A percentile compares a stretch with the other conserved stretches of the same genome.
Evolutionary conservation across 1,284 basidiomycete species (phyloP).

Genomic region (Takashimella koratensis): DNA sequence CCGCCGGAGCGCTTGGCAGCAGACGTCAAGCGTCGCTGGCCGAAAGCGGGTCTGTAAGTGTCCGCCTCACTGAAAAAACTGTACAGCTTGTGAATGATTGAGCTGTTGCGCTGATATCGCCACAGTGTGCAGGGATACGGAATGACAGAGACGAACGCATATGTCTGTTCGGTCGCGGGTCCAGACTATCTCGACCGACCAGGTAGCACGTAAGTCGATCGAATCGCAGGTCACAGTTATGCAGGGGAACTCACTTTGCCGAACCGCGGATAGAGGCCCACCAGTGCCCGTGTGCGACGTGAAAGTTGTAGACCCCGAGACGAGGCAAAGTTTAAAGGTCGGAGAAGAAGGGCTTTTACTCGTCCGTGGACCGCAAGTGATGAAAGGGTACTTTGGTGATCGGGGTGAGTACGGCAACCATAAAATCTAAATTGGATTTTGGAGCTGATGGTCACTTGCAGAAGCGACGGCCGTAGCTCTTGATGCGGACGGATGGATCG

Average conservation of each 20-base stretch:
- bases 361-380: conserved; percentile 38
- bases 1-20: conserved; percentile 32
- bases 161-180: conserved; percentile 34
- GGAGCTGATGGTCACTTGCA: not conserved
- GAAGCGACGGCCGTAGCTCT: conserved; percentile 10
- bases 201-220: not conserved
- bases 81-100: too few species aligned
- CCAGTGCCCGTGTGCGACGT: conserved; percentile 34
- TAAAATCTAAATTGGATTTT: not conserved
- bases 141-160: conserved; percentile 43
- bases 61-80: too few species aligned
- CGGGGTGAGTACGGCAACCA: conserved; percentile 20
- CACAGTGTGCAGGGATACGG: conserved; percentile 36
- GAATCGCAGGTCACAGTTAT: too few species aligned
- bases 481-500: conserved; percentile 39
- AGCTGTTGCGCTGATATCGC: not conserved
- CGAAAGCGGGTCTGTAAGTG: conserved; percentile 35
- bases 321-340: conserved; percentile 13
- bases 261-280: conserved; percentile 27
- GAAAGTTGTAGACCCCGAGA: conserved; percentile 33
- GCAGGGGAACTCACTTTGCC: too few species aligned
- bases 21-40: conserved; percentile 29
- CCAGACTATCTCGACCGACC: conserved; percentile 31
- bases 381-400: conserved; percentile 40
- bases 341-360: conserved; percentile 32